Conservation (phyloP, 352 stramenopile species). For the Phytophthora europaea region DNA sequence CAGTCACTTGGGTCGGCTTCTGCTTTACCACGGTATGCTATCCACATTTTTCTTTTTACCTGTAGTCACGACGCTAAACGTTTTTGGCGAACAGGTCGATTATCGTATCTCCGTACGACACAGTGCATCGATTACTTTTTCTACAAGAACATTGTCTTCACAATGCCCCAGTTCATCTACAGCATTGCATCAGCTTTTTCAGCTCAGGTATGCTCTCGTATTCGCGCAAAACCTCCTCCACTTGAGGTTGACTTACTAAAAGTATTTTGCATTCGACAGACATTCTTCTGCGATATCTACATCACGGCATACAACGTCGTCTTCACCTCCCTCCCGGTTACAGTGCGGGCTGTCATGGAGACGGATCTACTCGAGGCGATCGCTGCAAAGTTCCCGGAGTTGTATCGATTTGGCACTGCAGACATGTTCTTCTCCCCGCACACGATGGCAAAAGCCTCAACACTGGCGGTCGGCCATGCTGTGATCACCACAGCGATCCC, state of each 20-base stretch:
- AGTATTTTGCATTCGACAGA: conserved; percentile 38
- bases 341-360: conserved; percentile 81
- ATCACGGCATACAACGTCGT: conserved; percentile 96
- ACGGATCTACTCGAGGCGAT: conserved; percentile 76
- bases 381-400: conserved; percentile 73
- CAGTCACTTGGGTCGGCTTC: conserved; percentile 74
- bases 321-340: conserved; percentile 93
- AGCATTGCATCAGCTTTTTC: conserved; percentile 91
- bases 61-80: background rate
- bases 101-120: conserved; percentile 97
- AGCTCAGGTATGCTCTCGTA: conserved; percentile 53
- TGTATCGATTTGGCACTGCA: conserved; percentile 69
- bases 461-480: conserved; percentile 65
- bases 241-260: too few relatives aligned
- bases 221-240: background rate
- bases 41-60: background rate
- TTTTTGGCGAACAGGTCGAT: conserved; percentile 72
- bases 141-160: conserved; percentile 99
- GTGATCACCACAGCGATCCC: conserved; percentile 67
- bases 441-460: conserved; percentile 53
- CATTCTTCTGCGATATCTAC: conserved; percentile 84
- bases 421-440: conserved; percentile 73
- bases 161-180: conserved; percentile 91
- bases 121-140: conserved; percentile 99
- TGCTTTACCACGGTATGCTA: conserved; percentile 75